These are phyloP conservation scores for Chimonanthus salicifolius DNA, from an alignment of 164 flowering plant genomes.

Conservation along the genomic window DNA sequence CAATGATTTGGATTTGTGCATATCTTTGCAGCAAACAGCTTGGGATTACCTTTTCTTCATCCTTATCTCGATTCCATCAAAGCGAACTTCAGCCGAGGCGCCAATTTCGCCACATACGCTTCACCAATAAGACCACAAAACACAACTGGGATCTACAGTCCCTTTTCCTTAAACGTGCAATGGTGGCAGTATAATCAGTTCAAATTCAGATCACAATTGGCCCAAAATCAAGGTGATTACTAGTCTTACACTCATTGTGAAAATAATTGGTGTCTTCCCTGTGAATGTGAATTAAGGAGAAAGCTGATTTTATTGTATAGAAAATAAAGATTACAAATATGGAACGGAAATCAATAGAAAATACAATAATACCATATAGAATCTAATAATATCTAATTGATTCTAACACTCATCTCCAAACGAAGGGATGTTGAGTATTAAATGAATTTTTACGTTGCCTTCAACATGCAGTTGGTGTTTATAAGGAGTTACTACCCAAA, in stretches of 20 bases:
- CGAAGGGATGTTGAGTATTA: neutral
- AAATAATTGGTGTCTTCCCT: too few species aligned
- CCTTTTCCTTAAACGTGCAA: slow-evolving; percentile 48
- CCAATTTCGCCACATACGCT: slow-evolving; percentile 38
- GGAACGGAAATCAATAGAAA: too few species aligned
- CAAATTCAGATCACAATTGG: slow-evolving; percentile 20
- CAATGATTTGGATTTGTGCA: too few species aligned
- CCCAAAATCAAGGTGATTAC: slow-evolving; percentile 1
- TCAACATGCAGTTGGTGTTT: slow-evolving; percentile 28
- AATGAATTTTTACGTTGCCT: neutral
- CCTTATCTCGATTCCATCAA: slow-evolving; percentile 50
- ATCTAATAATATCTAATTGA: too few species aligned
- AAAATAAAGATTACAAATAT: too few species aligned
- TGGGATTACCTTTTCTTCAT: slow-evolving; percentile 39
- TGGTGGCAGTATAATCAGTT: slow-evolving; percentile 34
- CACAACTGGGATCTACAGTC: slow-evolving; percentile 41
- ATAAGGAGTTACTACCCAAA: slow-evolving; percentile 20
- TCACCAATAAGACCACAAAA: slow-evolving; percentile 38
- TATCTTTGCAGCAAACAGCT: slow-evolving; percentile 32
- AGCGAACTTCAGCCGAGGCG: slow-evolving; percentile 57
- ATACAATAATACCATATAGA: too few species aligned
- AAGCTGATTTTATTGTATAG: too few species aligned
- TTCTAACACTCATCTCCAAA: neutral
- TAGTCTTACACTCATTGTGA: neutral
- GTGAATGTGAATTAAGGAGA: too few species aligned